Evolutionary conservation across 352 stramenopile species (phyloP), one percentile per base, ranked within the genome.

Genomic region (Globisporangium echinulatum): DNA sequence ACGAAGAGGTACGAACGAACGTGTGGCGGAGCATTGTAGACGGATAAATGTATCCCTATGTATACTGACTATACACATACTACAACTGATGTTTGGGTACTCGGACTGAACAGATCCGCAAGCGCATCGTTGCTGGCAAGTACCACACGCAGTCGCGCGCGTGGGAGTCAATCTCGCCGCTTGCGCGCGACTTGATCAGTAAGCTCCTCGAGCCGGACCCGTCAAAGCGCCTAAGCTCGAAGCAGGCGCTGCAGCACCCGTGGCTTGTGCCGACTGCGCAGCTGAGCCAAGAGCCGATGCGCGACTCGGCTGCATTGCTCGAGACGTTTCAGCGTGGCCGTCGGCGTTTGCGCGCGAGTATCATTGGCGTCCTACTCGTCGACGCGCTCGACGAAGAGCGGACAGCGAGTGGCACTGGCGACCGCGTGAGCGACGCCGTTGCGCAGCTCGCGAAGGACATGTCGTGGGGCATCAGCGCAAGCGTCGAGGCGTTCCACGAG

Each of bases 321-420:
- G 73, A 88, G 56, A 84, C 82, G n/a, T 94, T 92, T 48, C 82
- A 92, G 62, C 77, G 83, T 19, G 85, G 85, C 5, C 74, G 85
- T 7, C 82, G 83, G 46, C 79, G 85, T 14, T 59, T 94, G 40
- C 85, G 83, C 36, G 85, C 85, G 5, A 92, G 81, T 43, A 92
- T 92, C 57, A 62, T 94, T 2, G 83, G 76, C 4, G 82, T 92
- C 11, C 59, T 94, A n/a, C 63, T 94, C 5, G 57, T 86, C 10
- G 75, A 89, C 56, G 69, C 74, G 8, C 69, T 89, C 48, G 68
- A 72, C 37, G 75, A 84, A 4, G 75, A 79, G 49, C 42, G 40
- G 40, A 33, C 25, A 33, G 38, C 52, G 57, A 56, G 52, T 15
- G 13, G 19, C 5, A 53, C 5, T 15, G 38, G 14, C 5, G 47